Evolutionary conservation across 139 green algal species (phyloP).

Genomic region (Limnomonas spitsbergensis): DNA sequence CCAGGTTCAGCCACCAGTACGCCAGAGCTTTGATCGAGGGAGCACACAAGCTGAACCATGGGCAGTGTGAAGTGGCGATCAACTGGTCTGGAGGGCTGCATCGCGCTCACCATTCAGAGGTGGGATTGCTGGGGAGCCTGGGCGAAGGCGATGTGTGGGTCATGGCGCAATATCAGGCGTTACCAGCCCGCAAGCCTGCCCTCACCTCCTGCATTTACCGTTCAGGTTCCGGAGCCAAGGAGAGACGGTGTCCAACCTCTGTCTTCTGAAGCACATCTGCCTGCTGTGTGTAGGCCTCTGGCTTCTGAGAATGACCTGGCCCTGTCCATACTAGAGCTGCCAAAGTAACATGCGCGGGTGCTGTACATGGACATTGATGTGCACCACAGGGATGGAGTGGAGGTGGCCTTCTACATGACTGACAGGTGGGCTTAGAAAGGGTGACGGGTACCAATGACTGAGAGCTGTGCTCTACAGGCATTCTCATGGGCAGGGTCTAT

Average conservation of each 20-base stretch:
- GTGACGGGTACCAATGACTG: too few relatives aligned
- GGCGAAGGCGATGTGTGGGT: too few relatives aligned
- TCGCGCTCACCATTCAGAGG: slow-evolving; percentile 93
- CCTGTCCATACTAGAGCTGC: slow-evolving; percentile 93
- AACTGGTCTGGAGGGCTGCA: slow-evolving; percentile 98
- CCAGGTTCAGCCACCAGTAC: slow-evolving; percentile 69
- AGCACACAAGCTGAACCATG: slow-evolving; percentile 82
- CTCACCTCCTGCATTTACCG: too few relatives aligned
- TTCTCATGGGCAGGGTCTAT: too few relatives aligned
- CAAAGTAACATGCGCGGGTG: slow-evolving; percentile 87
- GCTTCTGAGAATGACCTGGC: slow-evolving; percentile 99
- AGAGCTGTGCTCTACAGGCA: too few relatives aligned
- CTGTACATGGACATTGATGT: slow-evolving; percentile 92
- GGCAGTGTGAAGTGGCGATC: slow-evolving; percentile 86
- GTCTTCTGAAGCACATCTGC: too few relatives aligned
- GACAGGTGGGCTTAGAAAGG: too few relatives aligned
- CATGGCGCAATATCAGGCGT: too few relatives aligned
- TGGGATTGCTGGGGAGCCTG: too few relatives aligned
- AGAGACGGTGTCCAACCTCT: too few relatives aligned
- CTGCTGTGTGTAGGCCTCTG: slow-evolving; percentile 56
- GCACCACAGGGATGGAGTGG: slow-evolving; percentile 95
- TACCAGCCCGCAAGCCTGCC: too few relatives aligned
- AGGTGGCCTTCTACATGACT: slow-evolving; percentile 89
- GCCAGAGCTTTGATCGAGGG: slow-evolving; percentile 77
- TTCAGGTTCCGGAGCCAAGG: too few relatives aligned